Evolutionary conservation across 768 basidiomycete species (phyloP).

Genomic region (Suillus fuscotomentosus): DNA sequence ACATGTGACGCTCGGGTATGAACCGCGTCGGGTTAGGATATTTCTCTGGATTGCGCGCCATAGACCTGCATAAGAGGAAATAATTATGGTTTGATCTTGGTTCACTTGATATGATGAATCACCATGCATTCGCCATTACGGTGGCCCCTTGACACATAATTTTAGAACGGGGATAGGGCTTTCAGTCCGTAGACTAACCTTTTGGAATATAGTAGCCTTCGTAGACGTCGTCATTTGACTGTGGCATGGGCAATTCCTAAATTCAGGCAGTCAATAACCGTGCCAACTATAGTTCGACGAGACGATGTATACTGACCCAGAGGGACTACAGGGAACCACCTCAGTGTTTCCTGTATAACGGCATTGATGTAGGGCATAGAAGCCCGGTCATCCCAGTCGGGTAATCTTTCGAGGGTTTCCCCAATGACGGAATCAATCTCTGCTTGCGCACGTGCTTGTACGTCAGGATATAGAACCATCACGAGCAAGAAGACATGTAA

Average conservation of each 20-base stretch:
- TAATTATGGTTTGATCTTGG: not conserved
- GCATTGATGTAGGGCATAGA: constrained; percentile 22
- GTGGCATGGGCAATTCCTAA: constrained; percentile 31
- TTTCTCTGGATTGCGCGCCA: constrained; percentile 34
- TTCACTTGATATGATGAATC: not conserved
- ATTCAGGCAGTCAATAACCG: not conserved
- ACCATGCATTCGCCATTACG: constrained; percentile 21
- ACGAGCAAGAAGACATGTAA: constrained; percentile 20
- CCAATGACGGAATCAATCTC: constrained; percentile 21
- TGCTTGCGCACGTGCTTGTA: constrained; percentile 17
- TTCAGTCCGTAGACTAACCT: not conserved
- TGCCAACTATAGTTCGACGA: not conserved
- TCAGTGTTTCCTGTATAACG: constrained; percentile 22
- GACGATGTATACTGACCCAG: constrained; percentile 9
- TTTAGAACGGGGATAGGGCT: not conserved
- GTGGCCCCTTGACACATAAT: constrained; percentile 15
- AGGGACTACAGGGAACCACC: constrained; percentile 21
- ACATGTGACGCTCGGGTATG: constrained; percentile 37
- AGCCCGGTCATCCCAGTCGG: constrained; percentile 16
- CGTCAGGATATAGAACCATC: constrained; percentile 26
- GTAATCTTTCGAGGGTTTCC: constrained; percentile 18
- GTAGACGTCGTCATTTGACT: constrained; percentile 41
- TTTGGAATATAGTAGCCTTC: constrained; percentile 50
- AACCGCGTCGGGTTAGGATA: constrained; percentile 39
- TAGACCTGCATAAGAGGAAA: constrained; percentile 21